Evolutionary conservation across 2,329 filamentous ascomycete genomes (phyloP).

Genomic region (Fusarium pseudograminearum): DNA sequence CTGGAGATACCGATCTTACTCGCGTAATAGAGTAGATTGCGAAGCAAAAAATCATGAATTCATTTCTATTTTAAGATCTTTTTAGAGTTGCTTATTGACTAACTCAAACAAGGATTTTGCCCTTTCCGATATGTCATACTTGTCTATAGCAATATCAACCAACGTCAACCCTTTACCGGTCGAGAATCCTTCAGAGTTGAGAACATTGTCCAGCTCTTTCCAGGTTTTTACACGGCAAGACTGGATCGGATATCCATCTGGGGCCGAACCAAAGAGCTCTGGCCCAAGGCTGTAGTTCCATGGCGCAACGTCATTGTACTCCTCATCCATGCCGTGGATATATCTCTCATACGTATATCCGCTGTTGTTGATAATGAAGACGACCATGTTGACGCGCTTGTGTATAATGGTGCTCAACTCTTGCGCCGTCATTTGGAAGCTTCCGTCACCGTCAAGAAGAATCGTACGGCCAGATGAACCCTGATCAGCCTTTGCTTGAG

Average conservation of each 20-base stretch:
- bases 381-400: not conserved
- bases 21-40: not conserved
- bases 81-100: constrained; percentile 4
- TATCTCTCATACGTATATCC: constrained; percentile 12
- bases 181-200: not conserved
- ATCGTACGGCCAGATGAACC: constrained; percentile 2
- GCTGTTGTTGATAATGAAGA: constrained; percentile 12
- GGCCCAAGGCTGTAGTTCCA: constrained; percentile 18
- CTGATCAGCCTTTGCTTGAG: constrained; percentile 2
- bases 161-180: constrained; percentile 3
- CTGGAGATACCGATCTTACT: not conserved
- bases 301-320: constrained; percentile 16
- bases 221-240: not conserved
- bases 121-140: constrained; percentile 10
- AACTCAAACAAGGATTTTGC: constrained; percentile 6
- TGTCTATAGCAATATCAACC: constrained; percentile 20
- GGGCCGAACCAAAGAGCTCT: not conserved
- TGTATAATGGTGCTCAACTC: constrained; percentile 23
- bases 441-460: constrained; percentile 12
- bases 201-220: not conserved
- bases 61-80: not conserved
- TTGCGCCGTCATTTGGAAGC: constrained; percentile 23
- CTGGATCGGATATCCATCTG: not conserved
- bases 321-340: constrained; percentile 13
- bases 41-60: not conserved